phyloP scores from a whole-genome alignment of 495 filamentous ascomycete species.

The Niebla homalea region DNA sequence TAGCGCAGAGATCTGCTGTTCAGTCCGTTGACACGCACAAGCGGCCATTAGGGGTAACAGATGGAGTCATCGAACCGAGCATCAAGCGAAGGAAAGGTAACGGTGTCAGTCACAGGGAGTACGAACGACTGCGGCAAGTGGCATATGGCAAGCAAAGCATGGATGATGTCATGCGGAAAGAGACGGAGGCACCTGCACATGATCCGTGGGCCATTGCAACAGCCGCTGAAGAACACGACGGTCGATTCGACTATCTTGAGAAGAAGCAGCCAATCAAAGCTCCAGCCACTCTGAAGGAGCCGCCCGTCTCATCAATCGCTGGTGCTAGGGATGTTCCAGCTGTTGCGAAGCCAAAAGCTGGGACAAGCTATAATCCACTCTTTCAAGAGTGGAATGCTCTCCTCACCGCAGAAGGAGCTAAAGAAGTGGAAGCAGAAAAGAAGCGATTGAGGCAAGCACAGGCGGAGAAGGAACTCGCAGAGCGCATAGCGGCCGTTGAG shows the following conservation, averaged over 20 bases:
- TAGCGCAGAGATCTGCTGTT: conserved; percentile 68
- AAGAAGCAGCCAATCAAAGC: conserved; percentile 52
- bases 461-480: conserved; percentile 43
- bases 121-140: conserved; percentile 57
- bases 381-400: conserved; percentile 74
- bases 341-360: conserved; percentile 64
- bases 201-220: conserved; percentile 62
- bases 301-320: conserved; percentile 66
- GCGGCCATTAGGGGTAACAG: conserved; percentile 43
- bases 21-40: conserved; percentile 66
- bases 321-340: conserved; percentile 65
- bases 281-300: conserved; percentile 60
- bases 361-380: conserved; percentile 80
- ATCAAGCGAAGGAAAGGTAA: conserved; percentile 59
- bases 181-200: conserved; percentile 38
- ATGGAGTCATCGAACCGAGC: conserved; percentile 54
- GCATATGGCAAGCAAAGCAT: conserved; percentile 55
- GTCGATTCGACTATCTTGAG: conserved; percentile 45
- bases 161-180: conserved; percentile 38
- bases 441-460: conserved; percentile 56
- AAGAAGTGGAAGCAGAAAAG: conserved; percentile 67
- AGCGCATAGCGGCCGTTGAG: conserved; percentile 39
- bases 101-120: conserved; percentile 71
- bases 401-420: conserved; percentile 56
- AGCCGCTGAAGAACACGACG: conserved; percentile 33